These are phyloP conservation scores for Colletotrichum spinosum DNA, from an alignment of 2,329 filamentous ascomycete genomes.

Conservation along the genomic window DNA sequence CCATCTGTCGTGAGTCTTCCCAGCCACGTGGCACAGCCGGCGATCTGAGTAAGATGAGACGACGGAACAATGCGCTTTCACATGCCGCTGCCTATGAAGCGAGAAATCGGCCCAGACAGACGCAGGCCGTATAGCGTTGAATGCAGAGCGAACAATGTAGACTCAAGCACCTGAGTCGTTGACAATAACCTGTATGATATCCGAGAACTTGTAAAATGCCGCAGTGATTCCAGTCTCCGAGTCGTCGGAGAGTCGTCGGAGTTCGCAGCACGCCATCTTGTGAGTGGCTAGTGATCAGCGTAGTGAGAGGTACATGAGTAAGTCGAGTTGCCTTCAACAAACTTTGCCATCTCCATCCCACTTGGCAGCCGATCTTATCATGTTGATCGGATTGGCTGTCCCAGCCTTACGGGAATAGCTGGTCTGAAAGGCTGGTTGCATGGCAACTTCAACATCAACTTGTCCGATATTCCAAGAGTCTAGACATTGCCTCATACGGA, in stretches of 20 bases:
- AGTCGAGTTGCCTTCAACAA: too few relatives aligned
- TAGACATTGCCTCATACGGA: too few relatives aligned
- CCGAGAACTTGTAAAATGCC: too few relatives aligned
- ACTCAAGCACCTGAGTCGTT: too few relatives aligned
- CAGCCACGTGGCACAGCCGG: conserved; percentile 17
- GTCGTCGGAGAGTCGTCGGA: too few relatives aligned
- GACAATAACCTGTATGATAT: too few relatives aligned
- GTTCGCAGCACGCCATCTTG: too few relatives aligned
- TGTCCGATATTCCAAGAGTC: background rate
- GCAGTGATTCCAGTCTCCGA: too few relatives aligned
- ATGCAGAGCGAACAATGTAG: too few relatives aligned
- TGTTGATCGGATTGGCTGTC: background rate
- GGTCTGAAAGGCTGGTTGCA: background rate
- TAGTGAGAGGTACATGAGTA: too few relatives aligned
- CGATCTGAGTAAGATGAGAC: conserved; percentile 17
- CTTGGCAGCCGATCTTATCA: background rate
- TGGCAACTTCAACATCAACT: background rate
- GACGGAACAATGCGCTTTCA: conserved; percentile 5
- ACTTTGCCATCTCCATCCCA: background rate
- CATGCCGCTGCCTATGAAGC: background rate
- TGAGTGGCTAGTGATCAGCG: too few relatives aligned
- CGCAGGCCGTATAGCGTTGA: too few relatives aligned
- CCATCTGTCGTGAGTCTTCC: conserved; percentile 1
- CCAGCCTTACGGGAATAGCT: background rate
- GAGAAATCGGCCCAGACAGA: background rate